Evolutionary conservation across 129 eudicot genomes (phyloP), one percentile per base, ranked within the genome.

Genomic region (Flaveria robusta): DNA sequence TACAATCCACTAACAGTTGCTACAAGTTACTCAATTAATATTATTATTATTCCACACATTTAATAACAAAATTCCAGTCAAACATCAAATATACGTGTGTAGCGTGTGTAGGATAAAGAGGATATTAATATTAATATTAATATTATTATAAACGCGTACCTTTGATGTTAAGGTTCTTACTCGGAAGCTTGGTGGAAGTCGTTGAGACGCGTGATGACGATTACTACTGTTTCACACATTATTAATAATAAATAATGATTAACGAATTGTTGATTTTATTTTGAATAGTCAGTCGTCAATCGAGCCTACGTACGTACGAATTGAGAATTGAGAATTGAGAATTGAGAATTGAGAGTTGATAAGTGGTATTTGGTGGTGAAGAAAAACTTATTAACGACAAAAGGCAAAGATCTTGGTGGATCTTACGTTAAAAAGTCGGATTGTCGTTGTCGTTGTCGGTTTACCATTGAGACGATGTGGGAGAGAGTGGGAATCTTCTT

Each of bases 121-220:
- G 8, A 34, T 34, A 1, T 34, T 34, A 0, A 34, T 34, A 34
- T 34, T 34, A 34, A 24, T 24, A 24, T 24, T 24, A 24, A 24
- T 24, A 24, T 24, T 5, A 34, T 34, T 34, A 34, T 34, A 34
- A 34, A 34, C 8, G 39, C 39, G 39, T 34, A 34, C 7, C 39
- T 34, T 34, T 34, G 43, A 4, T 8, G 50, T 9, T 63, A 27
- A 42, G 60, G 81, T 42, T 76, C 24, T 26, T 26, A 42, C n/a
- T 31, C 50, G 74, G 83, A 79, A 79, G 74, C 26, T 79, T 39
- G 83, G 79, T 74, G 68, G 83, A 79, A 79, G 58, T 23, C 34
- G 41, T 69, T 55, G 69, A 78, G 51, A 65, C 79, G 83, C 78
- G 83, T 79, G 59, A 52, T 65, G 49, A 72, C 60, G 55, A 49